Evolutionary conservation across 2,329 filamentous ascomycete species (phyloP), one percentile per base, ranked within the genome.

Genomic region (Ceratocystis variospora): DNA sequence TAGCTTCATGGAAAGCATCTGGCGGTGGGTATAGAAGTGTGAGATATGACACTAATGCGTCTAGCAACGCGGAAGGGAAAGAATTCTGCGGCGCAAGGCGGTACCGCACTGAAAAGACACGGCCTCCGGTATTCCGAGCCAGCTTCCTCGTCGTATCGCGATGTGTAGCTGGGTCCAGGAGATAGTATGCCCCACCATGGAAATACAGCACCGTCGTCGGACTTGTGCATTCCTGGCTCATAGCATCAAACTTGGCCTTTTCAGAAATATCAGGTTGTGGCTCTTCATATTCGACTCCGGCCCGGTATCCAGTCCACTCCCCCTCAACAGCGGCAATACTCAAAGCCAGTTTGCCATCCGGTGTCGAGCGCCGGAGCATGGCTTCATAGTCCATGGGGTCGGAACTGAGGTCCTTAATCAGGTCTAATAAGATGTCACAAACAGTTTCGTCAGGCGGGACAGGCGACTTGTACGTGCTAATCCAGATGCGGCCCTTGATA

Each of bases 401-500:
- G 1, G 61, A 15, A 5, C 55, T 61, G 15, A 88, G 73, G 0
- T 77, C 78, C 28, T 83, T 77, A 57, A 91, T 83, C 2, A 81
- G 81, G 37, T 76, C 75, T 69, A 84, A 76, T 31, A 91, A 72
- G 1, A 80, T 78, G 55, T 87, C 79, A n/a, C 81, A 76, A 15
- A 86, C 73, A 53, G 79, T 81, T 71, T 72, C 80, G 73, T 78
- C 83, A 67, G 82, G 78, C 0, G 86, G 87, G 1, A 77, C 76
- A 0, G 84, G 82, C 17, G 90, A 77, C 0, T 81, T 82, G 53
- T 88, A 86, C 65, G 84, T 87, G 71, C 86, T 87, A 28, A 96
- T 80, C 92, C 92, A 96, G 70, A 94, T 84, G 57, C 82, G 83
- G 2, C 90, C 90, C 73, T 89, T 91, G 72, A 95, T 78, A 0